Conservation (phyloP, 805 yeast genomes). For the Debaryomyces hansenii region DNA sequence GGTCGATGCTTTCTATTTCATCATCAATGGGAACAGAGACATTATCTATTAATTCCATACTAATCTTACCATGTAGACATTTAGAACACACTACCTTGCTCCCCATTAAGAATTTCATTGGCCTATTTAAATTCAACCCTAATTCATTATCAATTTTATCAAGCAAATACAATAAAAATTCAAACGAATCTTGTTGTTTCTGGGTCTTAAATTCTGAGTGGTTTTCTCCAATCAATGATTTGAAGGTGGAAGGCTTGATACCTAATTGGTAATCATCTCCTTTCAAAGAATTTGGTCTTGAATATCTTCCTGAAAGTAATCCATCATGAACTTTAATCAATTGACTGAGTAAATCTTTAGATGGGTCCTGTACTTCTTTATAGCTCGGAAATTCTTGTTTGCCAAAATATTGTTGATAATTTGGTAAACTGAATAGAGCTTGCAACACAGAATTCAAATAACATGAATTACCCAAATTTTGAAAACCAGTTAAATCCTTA, state of each 20-base stretch:
- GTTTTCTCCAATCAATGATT: constrained; percentile 69
- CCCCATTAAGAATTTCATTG: constrained; percentile 65
- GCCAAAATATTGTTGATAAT: constrained; percentile 41
- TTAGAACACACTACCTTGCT: constrained; percentile 57
- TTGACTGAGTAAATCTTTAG: constrained; percentile 70
- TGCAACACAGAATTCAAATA: constrained; percentile 84
- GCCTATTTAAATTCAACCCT: constrained; percentile 46
- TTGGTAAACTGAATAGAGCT: constrained; percentile 51
- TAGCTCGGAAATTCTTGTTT: constrained; percentile 26
- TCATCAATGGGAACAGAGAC: constrained; percentile 60
- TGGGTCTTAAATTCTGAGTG: constrained; percentile 83
- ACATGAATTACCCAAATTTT: constrained; percentile 91
- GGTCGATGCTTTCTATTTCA: constrained; percentile 35
- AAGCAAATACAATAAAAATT: constrained; percentile 70
- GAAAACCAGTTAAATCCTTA: constrained; percentile 75
- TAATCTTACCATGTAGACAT: constrained; percentile 63
- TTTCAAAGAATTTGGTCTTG: constrained; percentile 49
- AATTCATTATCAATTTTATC: constrained; percentile 58
- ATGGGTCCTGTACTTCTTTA: constrained; percentile 44
- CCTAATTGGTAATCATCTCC: constrained; percentile 68
- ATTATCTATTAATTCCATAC: constrained; percentile 57
- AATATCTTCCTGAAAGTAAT: constrained; percentile 67
- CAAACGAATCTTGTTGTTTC: constrained; percentile 95
- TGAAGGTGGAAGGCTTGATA: constrained; percentile 73
- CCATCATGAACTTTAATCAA: constrained; percentile 81